Evolutionary conservation across 495 filamentous ascomycete genomes (phyloP).

Genomic region (Chaetomium cochliodes): DNA sequence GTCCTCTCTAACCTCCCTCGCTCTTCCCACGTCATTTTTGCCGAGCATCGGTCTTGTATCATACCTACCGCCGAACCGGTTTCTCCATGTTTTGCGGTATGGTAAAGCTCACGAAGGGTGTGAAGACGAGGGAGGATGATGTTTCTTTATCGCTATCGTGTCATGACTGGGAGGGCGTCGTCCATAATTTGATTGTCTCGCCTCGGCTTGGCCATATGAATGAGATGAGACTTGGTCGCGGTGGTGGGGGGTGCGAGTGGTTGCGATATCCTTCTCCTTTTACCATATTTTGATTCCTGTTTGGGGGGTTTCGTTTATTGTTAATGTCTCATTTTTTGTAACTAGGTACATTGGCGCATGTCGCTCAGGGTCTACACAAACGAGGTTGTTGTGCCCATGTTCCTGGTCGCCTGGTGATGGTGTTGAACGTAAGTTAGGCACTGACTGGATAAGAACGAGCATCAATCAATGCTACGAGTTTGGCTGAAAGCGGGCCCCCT

Average conservation of each 20-base stretch:
- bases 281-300: constrained; percentile 7
- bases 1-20: constrained; percentile 22
- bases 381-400: too few relatives aligned
- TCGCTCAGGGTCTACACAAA: too few relatives aligned
- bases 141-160: constrained; percentile 2
- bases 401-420: too few relatives aligned
- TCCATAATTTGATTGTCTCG: background rate
- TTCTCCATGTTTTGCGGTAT: background rate
- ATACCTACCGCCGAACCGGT: background rate
- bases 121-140: constrained; percentile 9
- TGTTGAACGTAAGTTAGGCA: background rate
- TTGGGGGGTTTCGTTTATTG: background rate
- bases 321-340: constrained; percentile 4
- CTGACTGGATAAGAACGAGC: too few relatives aligned
- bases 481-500: background rate
- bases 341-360: background rate
- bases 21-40: constrained; percentile 15
- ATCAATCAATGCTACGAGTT: background rate
- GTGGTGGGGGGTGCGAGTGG: constrained; percentile 15
- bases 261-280: constrained; percentile 17
- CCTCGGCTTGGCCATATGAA: background rate
- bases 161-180: constrained; percentile 1
- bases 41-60: constrained; percentile 11
- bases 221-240: constrained; percentile 1
- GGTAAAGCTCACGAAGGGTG: background rate